Evolutionary conservation across 2,329 filamentous ascomycete genomes (phyloP).

Genomic region (Colletotrichum musae): DNA sequence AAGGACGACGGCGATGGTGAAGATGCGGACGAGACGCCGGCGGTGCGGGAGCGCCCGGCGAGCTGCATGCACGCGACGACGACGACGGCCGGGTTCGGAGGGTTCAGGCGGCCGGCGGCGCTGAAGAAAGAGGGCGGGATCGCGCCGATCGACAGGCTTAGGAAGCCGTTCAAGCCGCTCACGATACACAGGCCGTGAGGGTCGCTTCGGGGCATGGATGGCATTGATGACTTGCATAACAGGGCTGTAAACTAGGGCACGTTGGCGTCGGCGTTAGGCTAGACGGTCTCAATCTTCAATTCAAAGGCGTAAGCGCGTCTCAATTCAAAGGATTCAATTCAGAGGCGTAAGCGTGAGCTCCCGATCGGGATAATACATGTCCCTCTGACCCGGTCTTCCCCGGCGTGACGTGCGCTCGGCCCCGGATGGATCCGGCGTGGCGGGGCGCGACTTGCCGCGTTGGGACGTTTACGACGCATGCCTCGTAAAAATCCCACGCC

Average conservation of each 20-base stretch:
- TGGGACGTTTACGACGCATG: constrained; percentile 14
- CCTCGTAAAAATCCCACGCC: constrained; percentile 26
- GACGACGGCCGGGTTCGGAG: constrained; percentile 53
- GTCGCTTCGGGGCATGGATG: neutral
- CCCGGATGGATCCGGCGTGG: constrained; percentile 14
- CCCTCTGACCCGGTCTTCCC: too few species aligned
- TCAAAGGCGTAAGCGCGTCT: too few species aligned
- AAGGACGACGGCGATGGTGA: constrained; percentile 45
- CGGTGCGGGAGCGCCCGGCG: constrained; percentile 56
- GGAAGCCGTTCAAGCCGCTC: constrained; percentile 70
- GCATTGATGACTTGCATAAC: neutral
- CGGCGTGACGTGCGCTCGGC: neutral
- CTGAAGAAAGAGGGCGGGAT: constrained; percentile 58
- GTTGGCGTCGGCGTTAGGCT: neutral
- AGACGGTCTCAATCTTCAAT: too few species aligned
- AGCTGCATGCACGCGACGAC: constrained; percentile 68
- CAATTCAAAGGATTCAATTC: too few species aligned
- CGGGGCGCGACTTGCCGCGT: neutral
- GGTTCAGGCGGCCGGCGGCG: constrained; percentile 61
- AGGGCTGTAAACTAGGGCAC: neutral
- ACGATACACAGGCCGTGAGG: constrained; percentile 60
- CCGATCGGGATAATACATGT: too few species aligned
- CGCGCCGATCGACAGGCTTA: constrained; percentile 64
- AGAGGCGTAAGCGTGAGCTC: too few species aligned
- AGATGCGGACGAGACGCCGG: constrained; percentile 47